These are phyloP conservation scores for Mytilinidion resinicola DNA, from an alignment of 495 filamentous ascomycete species.

Conservation along the genomic window DNA sequence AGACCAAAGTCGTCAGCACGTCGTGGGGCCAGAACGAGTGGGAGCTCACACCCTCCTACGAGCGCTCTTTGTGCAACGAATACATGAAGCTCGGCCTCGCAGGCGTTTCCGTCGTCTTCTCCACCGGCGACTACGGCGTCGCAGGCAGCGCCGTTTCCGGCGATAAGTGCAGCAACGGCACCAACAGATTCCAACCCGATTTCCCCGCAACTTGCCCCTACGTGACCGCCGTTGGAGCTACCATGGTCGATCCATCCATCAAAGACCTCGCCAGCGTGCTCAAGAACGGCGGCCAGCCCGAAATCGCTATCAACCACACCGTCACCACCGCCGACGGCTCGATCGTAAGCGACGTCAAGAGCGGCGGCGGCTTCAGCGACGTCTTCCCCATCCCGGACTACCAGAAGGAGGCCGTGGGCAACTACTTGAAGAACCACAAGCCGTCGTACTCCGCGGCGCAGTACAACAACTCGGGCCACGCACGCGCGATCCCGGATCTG, in stretches of 20 bases:
- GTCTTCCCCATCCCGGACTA: constrained; percentile 55
- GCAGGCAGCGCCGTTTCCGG: constrained; percentile 12
- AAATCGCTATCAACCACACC: constrained; percentile 17
- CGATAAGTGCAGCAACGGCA: constrained; percentile 5
- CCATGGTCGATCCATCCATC: constrained; percentile 31
- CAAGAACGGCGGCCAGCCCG: constrained; percentile 10
- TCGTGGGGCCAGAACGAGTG: constrained; percentile 31
- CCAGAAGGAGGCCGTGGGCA: constrained; percentile 48
- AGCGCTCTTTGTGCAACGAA: constrained; percentile 45
- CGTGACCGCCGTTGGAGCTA: constrained; percentile 36
- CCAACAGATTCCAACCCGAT: not conserved
- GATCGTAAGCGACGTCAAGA: constrained; percentile 44
- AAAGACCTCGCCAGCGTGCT: constrained; percentile 14
- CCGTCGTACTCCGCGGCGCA: constrained; percentile 43
- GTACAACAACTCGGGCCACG: constrained; percentile 53
- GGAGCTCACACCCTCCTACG: not conserved
- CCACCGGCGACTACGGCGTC: constrained; percentile 57
- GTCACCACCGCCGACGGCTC: constrained; percentile 57
- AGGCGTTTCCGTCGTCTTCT: constrained; percentile 55
- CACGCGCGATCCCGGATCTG: constrained; percentile 61
- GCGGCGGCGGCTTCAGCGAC: constrained; percentile 65
- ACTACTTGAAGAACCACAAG: constrained; percentile 46
- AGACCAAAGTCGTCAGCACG: constrained; percentile 2
- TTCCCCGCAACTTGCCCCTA: constrained; percentile 49
- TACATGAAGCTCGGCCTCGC: constrained; percentile 61